These are phyloP conservation scores for Trametes cingulata DNA, from an alignment of 768 basidiomycete species.

Conservation along the genomic window DNA sequence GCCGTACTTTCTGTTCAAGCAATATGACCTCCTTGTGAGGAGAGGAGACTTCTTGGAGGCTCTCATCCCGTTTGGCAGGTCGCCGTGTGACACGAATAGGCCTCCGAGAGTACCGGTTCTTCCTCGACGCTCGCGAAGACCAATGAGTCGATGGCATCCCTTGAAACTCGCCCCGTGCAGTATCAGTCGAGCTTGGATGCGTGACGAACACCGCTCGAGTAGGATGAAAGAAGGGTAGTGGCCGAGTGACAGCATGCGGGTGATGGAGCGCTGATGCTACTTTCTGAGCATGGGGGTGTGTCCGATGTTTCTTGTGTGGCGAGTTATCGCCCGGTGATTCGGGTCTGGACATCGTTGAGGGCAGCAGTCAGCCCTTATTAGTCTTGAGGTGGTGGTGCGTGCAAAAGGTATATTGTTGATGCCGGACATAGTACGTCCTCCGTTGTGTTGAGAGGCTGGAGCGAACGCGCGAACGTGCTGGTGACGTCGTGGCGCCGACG, in stretches of 20 bases:
- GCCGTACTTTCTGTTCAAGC: constrained; percentile 21
- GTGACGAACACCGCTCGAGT: constrained; percentile 35
- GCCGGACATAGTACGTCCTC: too few species aligned
- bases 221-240: constrained; percentile 36
- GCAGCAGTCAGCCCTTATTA: background rate
- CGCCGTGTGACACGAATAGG: constrained; percentile 11
- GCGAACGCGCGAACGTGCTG: too few species aligned
- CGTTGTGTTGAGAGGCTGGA: too few species aligned
- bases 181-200: background rate
- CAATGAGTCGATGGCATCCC: constrained; percentile 29
- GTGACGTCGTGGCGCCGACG: too few species aligned
- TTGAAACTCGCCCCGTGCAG: background rate
- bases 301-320: background rate
- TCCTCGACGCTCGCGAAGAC: constrained; percentile 40
- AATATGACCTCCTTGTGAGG: background rate
- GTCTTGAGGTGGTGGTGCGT: background rate
- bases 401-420: too few species aligned
- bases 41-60: background rate
- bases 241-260: constrained; percentile 9
- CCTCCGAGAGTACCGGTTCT: constrained; percentile 23
- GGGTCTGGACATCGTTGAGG: background rate
- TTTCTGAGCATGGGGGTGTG: background rate
- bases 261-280: background rate
- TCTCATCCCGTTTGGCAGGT: background rate
- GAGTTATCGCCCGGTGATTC: background rate